These are phyloP conservation scores for Talaromyces sp. DNA, from an alignment of 2,329 filamentous ascomycete genomes.

Conservation along the genomic window DNA sequence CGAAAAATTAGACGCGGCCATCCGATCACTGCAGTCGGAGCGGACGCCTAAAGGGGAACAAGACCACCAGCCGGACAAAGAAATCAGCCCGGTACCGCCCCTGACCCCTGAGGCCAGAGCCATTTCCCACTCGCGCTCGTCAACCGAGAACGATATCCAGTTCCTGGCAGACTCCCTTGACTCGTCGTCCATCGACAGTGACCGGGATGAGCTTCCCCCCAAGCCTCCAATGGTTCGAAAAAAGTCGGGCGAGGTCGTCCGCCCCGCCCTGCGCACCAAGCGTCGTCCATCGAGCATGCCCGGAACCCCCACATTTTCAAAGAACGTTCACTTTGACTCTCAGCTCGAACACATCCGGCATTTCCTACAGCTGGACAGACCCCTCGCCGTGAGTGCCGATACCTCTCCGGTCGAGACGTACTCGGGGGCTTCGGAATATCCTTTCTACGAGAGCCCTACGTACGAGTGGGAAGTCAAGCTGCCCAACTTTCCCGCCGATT, in stretches of 20 bases:
- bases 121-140: conserved; percentile 19
- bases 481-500: conserved; percentile 72
- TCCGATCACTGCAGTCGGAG: conserved; percentile 51
- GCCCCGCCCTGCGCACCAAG: conserved; percentile 75
- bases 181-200: conserved; percentile 25
- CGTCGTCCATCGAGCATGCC: conserved; percentile 93
- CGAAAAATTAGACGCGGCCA: conserved; percentile 65
- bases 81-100: neutral
- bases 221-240: conserved; percentile 95
- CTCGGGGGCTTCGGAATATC: conserved; percentile 83
- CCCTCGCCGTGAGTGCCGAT: conserved; percentile 90
- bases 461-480: conserved; percentile 86
- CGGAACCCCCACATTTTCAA: conserved; percentile 90
- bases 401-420: conserved; percentile 87
- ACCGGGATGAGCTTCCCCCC: conserved; percentile 51
- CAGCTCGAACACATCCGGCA: conserved; percentile 94
- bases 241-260: conserved; percentile 94
- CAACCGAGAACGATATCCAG: conserved; percentile 50
- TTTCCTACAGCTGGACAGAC: conserved; percentile 88
- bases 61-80: neutral
- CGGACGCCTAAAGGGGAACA: conserved; percentile 39
- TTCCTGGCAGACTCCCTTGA: conserved; percentile 36
- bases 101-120: conserved; percentile 7
- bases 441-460: conserved; percentile 56
- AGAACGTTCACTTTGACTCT: conserved; percentile 97